These are phyloP conservation scores for Anisodus tanguticus DNA, from an alignment of 257 asterid species.

Conservation along the genomic window DNA sequence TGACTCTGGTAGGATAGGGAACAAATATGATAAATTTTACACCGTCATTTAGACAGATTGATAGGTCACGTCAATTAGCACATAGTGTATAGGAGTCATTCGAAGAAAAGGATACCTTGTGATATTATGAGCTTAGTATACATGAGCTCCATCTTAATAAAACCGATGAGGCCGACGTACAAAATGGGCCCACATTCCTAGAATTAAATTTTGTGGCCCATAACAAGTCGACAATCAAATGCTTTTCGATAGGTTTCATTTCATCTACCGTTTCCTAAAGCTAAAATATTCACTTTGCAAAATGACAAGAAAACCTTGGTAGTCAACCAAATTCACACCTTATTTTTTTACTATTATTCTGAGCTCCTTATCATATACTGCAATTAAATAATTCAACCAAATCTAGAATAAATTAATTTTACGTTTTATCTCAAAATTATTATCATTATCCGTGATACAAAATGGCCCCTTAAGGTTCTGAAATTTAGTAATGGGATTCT, in stretches of 20 bases:
- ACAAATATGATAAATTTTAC: too few relatives aligned
- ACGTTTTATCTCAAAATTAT: not conserved
- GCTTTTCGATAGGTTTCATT: not conserved
- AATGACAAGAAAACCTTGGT: not conserved
- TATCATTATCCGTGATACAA: not conserved
- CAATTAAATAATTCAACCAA: not conserved
- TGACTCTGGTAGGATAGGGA: too few relatives aligned
- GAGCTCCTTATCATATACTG: not conserved
- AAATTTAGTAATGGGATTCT: not conserved
- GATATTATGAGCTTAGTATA: not conserved
- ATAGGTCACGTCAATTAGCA: too few relatives aligned
- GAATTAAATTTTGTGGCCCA: not conserved
- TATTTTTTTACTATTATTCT: not conserved
- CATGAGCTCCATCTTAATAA: not conserved
- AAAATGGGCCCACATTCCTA: not conserved
- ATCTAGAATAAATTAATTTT: not conserved
- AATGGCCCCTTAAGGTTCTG: not conserved
- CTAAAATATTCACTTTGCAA: not conserved
- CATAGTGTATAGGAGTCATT: not conserved
- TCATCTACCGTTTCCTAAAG: not conserved
- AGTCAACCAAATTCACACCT: not conserved
- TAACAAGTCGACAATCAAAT: not conserved
- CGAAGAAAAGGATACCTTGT: not conserved
- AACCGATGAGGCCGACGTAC: not conserved
- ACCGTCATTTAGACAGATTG: too few relatives aligned